Conservation (phyloP, 805 yeast species). For the Wickerhamiella hasegawae region DNA sequence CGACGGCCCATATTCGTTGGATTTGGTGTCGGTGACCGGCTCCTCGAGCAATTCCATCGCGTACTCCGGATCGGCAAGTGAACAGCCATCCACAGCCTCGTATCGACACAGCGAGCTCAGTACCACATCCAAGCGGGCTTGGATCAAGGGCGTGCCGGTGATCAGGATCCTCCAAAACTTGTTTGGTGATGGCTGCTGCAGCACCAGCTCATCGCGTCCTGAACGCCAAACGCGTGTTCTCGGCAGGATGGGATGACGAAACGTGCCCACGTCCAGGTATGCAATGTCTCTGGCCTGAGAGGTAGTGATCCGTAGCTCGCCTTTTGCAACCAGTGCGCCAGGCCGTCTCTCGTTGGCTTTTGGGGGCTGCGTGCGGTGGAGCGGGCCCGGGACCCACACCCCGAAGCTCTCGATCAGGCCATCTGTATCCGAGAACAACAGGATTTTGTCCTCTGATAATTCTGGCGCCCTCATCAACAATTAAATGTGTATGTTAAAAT, state of each 20-base stretch:
- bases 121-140: constrained; percentile 9
- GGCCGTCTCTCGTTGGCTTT: background rate
- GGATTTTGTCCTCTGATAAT: too few relatives aligned
- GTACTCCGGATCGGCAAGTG: constrained; percentile 1
- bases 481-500: too few relatives aligned
- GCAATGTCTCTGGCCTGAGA: constrained; percentile 15
- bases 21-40: background rate
- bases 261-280: constrained; percentile 13
- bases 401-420: too few relatives aligned
- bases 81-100: constrained; percentile 2
- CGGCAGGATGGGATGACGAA: constrained; percentile 15
- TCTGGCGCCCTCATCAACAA: too few relatives aligned
- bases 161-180: constrained; percentile 14
- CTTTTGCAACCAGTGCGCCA: constrained; percentile 9
- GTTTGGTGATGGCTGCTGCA: constrained; percentile 12
- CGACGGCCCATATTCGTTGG: background rate
- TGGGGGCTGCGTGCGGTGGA: too few relatives aligned
- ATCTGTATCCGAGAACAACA: too few relatives aligned
- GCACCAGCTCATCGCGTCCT: constrained; percentile 8
- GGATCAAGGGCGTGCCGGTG: constrained; percentile 4
- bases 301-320: constrained; percentile 11
- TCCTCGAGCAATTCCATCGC: background rate
- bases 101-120: constrained; percentile 10
- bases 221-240: constrained; percentile 15
- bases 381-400: too few relatives aligned